These are phyloP conservation scores for Lodderomyces metapsilosis DNA, from an alignment of 1,139 yeast genomes.

Conservation along the genomic window DNA sequence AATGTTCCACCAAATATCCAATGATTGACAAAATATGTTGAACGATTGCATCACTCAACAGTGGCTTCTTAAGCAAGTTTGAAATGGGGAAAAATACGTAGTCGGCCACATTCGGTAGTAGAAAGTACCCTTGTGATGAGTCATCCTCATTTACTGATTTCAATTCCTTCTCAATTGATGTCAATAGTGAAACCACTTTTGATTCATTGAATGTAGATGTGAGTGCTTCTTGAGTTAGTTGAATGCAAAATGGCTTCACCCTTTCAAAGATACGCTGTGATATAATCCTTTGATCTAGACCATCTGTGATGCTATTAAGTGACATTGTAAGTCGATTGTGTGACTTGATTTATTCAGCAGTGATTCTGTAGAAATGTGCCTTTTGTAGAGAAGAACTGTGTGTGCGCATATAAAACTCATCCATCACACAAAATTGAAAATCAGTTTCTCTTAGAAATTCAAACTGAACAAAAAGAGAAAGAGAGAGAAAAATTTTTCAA, in stretches of 20 bases:
- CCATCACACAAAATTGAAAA: not conserved
- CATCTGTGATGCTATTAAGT: not conserved
- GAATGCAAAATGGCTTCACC: constrained; percentile 36
- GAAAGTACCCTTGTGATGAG: constrained; percentile 15
- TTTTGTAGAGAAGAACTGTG: not conserved
- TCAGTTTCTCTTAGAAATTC: no score
- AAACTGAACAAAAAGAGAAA: no score
- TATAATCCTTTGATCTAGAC: constrained; percentile 13
- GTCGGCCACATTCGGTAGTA: constrained; percentile 36
- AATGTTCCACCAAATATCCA: constrained; percentile 25
- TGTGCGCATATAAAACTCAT: not conserved
- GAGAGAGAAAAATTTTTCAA: not conserved
- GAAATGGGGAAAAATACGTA: constrained; percentile 44
- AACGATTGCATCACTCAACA: constrained; percentile 21
- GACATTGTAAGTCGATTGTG: not conserved
- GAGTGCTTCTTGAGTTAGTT: constrained; percentile 24
- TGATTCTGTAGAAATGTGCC: not conserved
- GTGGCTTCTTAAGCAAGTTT: constrained; percentile 28
- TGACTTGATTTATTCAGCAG: not conserved
- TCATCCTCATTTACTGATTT: constrained; percentile 18
- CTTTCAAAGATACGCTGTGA: constrained; percentile 31
- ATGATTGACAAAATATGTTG: constrained; percentile 27
- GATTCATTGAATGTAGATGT: constrained; percentile 14
- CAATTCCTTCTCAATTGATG: constrained; percentile 15
- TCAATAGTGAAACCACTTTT: constrained; percentile 12